Evolutionary conservation across 495 filamentous ascomycete species (phyloP), one percentile per base, ranked within the genome.

Genomic region (Staphylotrichum longicolle): DNA sequence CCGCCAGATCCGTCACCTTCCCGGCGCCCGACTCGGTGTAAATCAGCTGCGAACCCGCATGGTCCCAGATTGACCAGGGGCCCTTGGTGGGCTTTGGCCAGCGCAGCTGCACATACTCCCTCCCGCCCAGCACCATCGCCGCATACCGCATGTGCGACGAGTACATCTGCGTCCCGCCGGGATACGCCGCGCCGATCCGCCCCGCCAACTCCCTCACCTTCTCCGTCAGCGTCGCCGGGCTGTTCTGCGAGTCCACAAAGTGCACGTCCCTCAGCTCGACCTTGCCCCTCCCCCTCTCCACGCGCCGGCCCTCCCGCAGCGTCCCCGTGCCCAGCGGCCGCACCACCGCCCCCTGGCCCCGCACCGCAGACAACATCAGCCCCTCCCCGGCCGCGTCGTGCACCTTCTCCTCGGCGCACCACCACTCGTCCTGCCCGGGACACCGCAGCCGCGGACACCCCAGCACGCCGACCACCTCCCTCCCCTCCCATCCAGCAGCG

Each of bases 121-220:
- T 5, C 3, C 67, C 79, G 20, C 79, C 82, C 20, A 85, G 70
- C 1, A 78, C 77, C 48, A 86, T 74, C 14, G 82, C 78, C 10
- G 81, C 77, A 60, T 87, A 86, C 27, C 84, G 78, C 77, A 86
- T 78, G 63, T 86, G 83, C 49, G 80, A 77, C 35, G 81, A 80
- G 77, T 81, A 86, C 7, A 87, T 60, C 56, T 83, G 75, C 3
- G 80, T 81, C 4, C 66, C 66, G 1, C 35, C 35, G 4, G 81
- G 81, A 75, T 79, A 83, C 0, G 70, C 60, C 14, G 77, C 76
- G 3, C 72, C 75, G 1, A 82, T 55, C 1, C 62, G 48, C 5
- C 67, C 60, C 1, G 82, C 83, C 47, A 85, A 69, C 27, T 73
- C 68, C 3, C 56, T 70, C 56, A 82, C 80, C 40, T 75, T 62